These are phyloP conservation scores for Lipomyces starkeyi DNA, from an alignment of 805 yeast genomes.

Conservation along the genomic window DNA sequence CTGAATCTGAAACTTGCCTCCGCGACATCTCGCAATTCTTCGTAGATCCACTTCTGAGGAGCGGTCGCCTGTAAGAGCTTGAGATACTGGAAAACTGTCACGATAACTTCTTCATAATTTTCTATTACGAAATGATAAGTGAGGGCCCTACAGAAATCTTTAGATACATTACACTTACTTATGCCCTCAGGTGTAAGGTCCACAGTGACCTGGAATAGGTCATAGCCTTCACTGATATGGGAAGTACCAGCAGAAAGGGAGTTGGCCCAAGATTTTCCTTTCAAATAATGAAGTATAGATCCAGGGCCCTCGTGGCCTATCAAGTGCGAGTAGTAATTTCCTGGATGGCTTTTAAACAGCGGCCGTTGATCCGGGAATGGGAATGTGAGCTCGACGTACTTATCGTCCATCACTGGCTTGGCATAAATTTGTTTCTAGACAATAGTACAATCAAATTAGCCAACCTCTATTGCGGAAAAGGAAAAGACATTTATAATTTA, in stretches of 20 bases:
- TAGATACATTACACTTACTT: conserved; percentile 16
- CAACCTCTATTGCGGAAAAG: not conserved
- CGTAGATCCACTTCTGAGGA: conserved; percentile 79
- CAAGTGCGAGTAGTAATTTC: conserved; percentile 74
- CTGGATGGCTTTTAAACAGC: conserved; percentile 71
- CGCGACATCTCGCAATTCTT: conserved; percentile 75
- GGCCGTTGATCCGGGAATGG: conserved; percentile 75
- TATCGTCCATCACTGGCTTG: conserved; percentile 82
- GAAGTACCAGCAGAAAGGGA: conserved; percentile 73
- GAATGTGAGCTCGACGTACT: conserved; percentile 70
- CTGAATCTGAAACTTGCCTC: conserved; percentile 75
- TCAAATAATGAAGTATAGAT: conserved; percentile 73
- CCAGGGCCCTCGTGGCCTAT: conserved; percentile 95
- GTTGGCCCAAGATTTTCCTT: conserved; percentile 77
- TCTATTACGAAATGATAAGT: conserved; percentile 12
- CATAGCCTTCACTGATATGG: conserved; percentile 63
- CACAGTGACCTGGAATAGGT: conserved; percentile 69
- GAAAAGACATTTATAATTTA: not conserved
- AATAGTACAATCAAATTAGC: conserved; percentile 7
- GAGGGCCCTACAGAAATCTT: not conserved
- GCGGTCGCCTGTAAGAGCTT: conserved; percentile 60
- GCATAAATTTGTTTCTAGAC: conserved; percentile 56
- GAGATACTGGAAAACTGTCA: conserved; percentile 73
- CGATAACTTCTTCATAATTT: conserved; percentile 65
- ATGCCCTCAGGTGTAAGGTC: conserved; percentile 78